Evolutionary conservation across 1,284 basidiomycete genomes (phyloP).

Genomic region (Heterobasidion occidentale): DNA sequence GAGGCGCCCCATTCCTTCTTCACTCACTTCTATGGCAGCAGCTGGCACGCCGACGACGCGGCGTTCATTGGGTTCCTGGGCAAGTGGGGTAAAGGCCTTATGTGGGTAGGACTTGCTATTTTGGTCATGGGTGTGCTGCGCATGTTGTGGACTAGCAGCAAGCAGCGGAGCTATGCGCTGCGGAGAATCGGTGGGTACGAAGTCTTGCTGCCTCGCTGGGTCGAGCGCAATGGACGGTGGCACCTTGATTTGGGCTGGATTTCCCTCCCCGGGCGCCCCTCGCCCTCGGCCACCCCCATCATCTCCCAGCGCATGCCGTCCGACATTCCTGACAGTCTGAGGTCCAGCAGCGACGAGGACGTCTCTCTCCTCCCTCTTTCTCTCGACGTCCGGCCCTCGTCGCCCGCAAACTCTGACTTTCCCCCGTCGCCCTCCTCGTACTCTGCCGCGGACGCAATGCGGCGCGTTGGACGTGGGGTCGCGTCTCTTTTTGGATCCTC

Average conservation of each 20-base stretch:
- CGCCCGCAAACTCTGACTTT: constrained; percentile 43
- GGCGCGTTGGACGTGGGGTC: constrained; percentile 49
- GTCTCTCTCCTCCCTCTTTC: constrained; percentile 58
- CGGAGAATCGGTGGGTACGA: constrained; percentile 67
- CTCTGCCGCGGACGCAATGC: constrained; percentile 34
- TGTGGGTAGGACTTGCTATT: constrained; percentile 74
- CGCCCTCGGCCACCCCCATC: constrained; percentile 21
- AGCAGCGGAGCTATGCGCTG: constrained; percentile 49
- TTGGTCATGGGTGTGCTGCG: constrained; percentile 63
- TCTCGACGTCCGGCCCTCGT: constrained; percentile 47
- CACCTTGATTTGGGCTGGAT: constrained; percentile 62
- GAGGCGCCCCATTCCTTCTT: constrained; percentile 93
- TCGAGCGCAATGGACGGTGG: constrained; percentile 61
- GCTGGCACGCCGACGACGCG: constrained; percentile 94
- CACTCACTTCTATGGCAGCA: constrained; percentile 92
- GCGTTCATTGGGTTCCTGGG: constrained; percentile 88
- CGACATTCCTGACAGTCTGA: constrained; percentile 39
- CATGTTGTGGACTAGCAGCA: constrained; percentile 39
- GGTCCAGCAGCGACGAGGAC: constrained; percentile 38
- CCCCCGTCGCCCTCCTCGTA: constrained; percentile 31
- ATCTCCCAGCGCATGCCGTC: constrained; percentile 33
- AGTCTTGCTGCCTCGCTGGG: constrained; percentile 64
- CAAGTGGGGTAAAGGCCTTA: constrained; percentile 77
- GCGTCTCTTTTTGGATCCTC: constrained; percentile 35
- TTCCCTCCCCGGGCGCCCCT: constrained; percentile 27